phyloP scores from a whole-genome alignment of 2,329 filamentous ascomycete genomes.

The Chalaropsis thielavioides region DNA sequence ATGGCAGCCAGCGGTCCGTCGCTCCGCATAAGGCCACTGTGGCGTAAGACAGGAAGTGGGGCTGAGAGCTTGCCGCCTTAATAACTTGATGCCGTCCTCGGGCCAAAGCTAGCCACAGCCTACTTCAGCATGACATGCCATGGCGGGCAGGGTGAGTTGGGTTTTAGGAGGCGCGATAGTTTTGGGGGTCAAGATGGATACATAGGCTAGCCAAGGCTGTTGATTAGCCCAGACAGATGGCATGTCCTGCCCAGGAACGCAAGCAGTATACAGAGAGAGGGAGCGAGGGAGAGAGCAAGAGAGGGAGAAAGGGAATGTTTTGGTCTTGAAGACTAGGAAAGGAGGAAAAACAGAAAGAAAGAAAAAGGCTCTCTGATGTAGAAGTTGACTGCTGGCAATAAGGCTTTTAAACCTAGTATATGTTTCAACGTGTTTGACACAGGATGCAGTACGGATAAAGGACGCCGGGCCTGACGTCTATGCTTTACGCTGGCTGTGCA shows the following conservation, averaged over 20 bases:
- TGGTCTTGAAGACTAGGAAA: too few relatives aligned
- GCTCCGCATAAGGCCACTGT: background rate
- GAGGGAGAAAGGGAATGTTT: too few relatives aligned
- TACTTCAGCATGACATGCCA: background rate
- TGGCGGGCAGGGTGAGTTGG: background rate
- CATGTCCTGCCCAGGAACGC: background rate
- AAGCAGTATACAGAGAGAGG: background rate
- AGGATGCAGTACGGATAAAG: too few relatives aligned
- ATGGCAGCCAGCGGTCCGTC: background rate
- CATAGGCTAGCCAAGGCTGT: background rate
- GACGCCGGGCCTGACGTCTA: too few relatives aligned
- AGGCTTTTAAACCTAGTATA: too few relatives aligned
- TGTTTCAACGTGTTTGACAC: too few relatives aligned
- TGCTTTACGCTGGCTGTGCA: too few relatives aligned
- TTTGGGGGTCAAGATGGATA: background rate
- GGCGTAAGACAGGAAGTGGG: slow-evolving; percentile 1
- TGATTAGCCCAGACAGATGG: background rate
- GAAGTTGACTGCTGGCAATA: background rate
- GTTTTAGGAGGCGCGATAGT: background rate
- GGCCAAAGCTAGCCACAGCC: background rate
- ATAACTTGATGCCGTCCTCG: background rate
- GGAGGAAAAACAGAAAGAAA: background rate
- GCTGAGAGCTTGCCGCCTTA: background rate
- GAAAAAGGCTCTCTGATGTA: too few relatives aligned
- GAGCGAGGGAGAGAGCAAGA: background rate